Conservation (phyloP, 495 filamentous ascomycete genomes). For the Bacidia gigantensis region DNA sequence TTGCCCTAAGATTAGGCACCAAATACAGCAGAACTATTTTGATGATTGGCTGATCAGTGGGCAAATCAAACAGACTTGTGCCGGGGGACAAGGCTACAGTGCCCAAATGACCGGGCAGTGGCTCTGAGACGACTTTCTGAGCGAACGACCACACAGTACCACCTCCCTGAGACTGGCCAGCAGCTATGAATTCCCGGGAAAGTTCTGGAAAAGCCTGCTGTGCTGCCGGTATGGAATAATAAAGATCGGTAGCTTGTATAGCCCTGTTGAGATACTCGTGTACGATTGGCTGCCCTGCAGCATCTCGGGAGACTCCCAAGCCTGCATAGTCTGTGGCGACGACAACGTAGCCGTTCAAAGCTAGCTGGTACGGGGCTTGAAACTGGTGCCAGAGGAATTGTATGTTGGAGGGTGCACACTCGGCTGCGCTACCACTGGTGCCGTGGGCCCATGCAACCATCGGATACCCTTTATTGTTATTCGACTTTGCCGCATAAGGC, state of each 20-base stretch:
- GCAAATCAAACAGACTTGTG: slow-evolving; percentile 21
- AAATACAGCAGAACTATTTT: slow-evolving; percentile 9
- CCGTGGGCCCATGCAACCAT: slow-evolving; percentile 40
- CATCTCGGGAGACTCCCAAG: slow-evolving; percentile 31
- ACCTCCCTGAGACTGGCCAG: slow-evolving; percentile 42
- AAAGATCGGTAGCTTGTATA: slow-evolving; percentile 29
- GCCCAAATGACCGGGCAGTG: slow-evolving; percentile 30
- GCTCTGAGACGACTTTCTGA: slow-evolving; percentile 22
- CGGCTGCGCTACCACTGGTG: slow-evolving; percentile 32
- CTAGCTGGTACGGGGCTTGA: slow-evolving; percentile 31
- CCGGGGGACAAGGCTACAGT: slow-evolving; percentile 27
- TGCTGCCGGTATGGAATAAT: slow-evolving; percentile 32
- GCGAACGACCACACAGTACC: slow-evolving; percentile 33
- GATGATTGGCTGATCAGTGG: slow-evolving; percentile 4
- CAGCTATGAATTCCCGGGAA: slow-evolving; percentile 25
- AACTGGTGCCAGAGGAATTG: slow-evolving; percentile 34
- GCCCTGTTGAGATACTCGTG: slow-evolving; percentile 28
- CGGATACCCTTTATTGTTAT: slow-evolving; percentile 20
- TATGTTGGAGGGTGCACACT: slow-evolving; percentile 32
- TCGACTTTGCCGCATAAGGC: slow-evolving; percentile 28
- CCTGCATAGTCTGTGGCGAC: slow-evolving; percentile 44
- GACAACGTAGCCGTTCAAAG: slow-evolving; percentile 38
- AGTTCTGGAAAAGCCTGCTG: slow-evolving; percentile 26
- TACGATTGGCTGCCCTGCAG: slow-evolving; percentile 22
- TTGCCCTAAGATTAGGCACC: slow-evolving; percentile 2